phyloP scores from a whole-genome alignment of 2,329 filamentous ascomycete genomes.

The Xylariales sp. region DNA sequence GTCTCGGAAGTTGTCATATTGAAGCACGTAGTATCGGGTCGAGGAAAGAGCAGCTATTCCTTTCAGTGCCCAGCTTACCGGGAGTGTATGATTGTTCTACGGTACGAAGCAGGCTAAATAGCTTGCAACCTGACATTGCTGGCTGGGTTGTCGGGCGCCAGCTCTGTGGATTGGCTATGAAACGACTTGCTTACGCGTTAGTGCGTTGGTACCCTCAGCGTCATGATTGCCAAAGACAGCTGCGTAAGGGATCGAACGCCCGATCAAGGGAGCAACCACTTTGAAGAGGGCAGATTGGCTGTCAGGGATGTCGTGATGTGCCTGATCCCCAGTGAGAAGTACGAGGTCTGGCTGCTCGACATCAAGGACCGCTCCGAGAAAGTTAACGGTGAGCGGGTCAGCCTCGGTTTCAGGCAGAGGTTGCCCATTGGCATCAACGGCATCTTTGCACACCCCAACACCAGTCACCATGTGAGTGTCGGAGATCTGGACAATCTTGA shows the following conservation, averaged over 20 bases:
- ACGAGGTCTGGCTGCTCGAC: constrained; percentile 67
- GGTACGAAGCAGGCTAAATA: too few relatives aligned
- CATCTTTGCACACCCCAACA: constrained; percentile 24
- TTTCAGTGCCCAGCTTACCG: too few relatives aligned
- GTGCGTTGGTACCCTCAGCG: constrained; percentile 51
- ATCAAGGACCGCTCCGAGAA: constrained; percentile 60
- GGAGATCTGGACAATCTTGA: constrained; percentile 69
- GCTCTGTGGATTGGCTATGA: too few relatives aligned
- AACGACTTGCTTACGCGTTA: constrained; percentile 31
- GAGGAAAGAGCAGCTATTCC: too few relatives aligned
- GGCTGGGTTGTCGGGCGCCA: too few relatives aligned
- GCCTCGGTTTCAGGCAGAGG: constrained; percentile 50
- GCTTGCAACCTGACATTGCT: too few relatives aligned
- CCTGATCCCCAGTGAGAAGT: constrained; percentile 65
- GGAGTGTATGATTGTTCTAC: too few relatives aligned
- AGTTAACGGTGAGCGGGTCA: constrained; percentile 63
- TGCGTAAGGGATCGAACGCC: constrained; percentile 64
- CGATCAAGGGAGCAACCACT: constrained; percentile 59
- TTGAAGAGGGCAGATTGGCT: constrained; percentile 45
- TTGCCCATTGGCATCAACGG: constrained; percentile 28
- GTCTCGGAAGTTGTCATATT: constrained; percentile 18
- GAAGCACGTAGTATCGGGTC: too few relatives aligned
- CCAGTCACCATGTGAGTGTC: constrained; percentile 29
- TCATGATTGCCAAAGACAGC: constrained; percentile 73
- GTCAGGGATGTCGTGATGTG: constrained; percentile 33